Base-by-base conservation (phyloP, 257 asterid species). In the Nicotiana knightiana region DNA sequence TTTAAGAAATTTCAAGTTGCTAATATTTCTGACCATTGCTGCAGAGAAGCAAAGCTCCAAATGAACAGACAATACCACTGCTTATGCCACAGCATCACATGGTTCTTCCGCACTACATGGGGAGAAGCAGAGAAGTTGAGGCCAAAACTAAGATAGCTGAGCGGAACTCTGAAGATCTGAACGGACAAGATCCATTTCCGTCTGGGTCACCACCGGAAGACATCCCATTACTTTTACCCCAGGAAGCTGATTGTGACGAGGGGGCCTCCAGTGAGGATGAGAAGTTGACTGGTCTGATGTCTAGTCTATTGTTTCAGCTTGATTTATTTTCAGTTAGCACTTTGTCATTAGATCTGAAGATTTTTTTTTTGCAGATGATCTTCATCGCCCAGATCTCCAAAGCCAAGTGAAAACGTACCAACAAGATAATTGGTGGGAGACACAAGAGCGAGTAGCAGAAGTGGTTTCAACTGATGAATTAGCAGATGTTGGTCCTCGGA, bases 101-200 rank as follows among this genome's bases (percentile, higher is more conserved):
- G 99, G 98, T 95, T 86, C 88, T 95, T 86, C 99, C 98, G 46
- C 99, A 95, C 88, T 95, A 95, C 89, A 82, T 95, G 98, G 99
- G 97, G 79, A 90, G 90, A 86, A 92, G 93, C 89, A 85, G 83
- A 64, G 88, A 83, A 78, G 79, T 85, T 48, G 91, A 91, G 77
- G 83, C 90, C 80, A 85, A 82, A 79, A 86, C 71, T 83, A 89
- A 82, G 80, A 86, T 68, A 39, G 77, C 91, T 68, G 87, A 85
- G 24, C 58, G 81, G 32, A 79, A 79, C 77, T 85, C 88, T 18
- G 84, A 86, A 58, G 86, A 84, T 21, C 65, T 91, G 63, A 76
- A 84, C 32, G 80, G 88, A 87, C 79, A 85, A 78, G 90, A 90
- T 82, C 86, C 87, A 11, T 93, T 91, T 88, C 86, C 93, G 26